Base-by-base conservation (phyloP, 1,139 yeast species). In the Saccharomyces hybrid region DNA sequence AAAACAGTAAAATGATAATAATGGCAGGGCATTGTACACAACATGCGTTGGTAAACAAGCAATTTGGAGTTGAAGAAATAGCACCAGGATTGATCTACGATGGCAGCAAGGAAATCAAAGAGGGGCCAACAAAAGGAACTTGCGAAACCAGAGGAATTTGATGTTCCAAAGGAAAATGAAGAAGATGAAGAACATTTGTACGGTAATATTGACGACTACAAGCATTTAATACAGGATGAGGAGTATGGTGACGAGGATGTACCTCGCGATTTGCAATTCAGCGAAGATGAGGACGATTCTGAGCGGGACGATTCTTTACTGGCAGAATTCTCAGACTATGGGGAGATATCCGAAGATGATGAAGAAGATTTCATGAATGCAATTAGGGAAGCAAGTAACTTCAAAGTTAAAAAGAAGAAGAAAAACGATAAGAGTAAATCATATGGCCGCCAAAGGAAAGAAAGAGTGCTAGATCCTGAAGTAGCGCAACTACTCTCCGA, bases 381-480 rank as follows among this genome's bases (percentile, higher is more conserved):
- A 1, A 73, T 85, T 53, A 73, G 87, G 64, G 80, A 79, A 59
- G 85, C 86, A 2, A 77, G 83, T 57, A 79, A 82, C 63, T 83
- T 84, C 68, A 77, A 75, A 61, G 73, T 76, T 5, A 80, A 78
- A 62, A 75, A 73, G 51, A 76, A 76, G 57, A 72, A 71, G 51
- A 75, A 73, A 52, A 73, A 75, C 56, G 72, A 71, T 53, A 71
- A 67, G 50, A 53, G 59, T 20, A 64, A 64, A 28, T 50, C 57
- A 26, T 44, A 51, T 2, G 47, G 53, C 67, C 1, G 55, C 63
- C 56, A 67, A 65, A 46, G 68, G 57, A 72, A 68, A 66, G 76
- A 62, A 25, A 70, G 77, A 52, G 81, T 81, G 20, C 67, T 83
- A 54, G 85, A 85, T 57, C 95, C 93, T 0, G 95, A 86, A 65